A percentile compares a stretch with the other conserved stretches of the same genome.
Evolutionary conservation across 176 grass and related monocot species (phyloP).

Genomic region (Coix lacrymajobi): DNA sequence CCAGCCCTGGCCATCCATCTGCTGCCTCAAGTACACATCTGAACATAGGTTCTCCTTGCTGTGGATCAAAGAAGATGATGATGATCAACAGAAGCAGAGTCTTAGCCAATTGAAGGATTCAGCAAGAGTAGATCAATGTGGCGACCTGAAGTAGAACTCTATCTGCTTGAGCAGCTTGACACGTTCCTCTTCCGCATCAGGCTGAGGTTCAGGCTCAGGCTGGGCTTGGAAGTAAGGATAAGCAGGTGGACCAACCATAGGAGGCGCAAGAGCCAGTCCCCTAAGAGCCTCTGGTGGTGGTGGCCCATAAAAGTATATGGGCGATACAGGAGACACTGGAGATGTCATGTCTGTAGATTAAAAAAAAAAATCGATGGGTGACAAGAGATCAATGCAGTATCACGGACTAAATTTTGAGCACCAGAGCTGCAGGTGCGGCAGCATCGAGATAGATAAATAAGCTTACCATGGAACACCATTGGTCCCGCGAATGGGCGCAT

Average conservation of each 20-base stretch:
- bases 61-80: conserved; percentile 27
- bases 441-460: neutral
- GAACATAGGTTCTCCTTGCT: conserved; percentile 89
- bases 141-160: conserved; percentile 95
- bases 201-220: neutral
- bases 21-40: conserved; percentile 68
- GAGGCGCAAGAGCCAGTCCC: conserved; percentile 47
- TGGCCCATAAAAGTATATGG: conserved; percentile 69
- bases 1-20: conserved; percentile 92
- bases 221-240: conserved; percentile 38
- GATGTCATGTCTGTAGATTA: conserved; percentile 53
- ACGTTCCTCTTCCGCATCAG: conserved; percentile 26
- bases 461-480: conserved; percentile 54
- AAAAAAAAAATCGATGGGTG: neutral
- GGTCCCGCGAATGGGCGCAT: conserved; percentile 30
- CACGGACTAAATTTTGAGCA: neutral
- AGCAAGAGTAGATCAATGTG: neutral
- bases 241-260: conserved; percentile 49
- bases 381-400: neutral
- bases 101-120: neutral
- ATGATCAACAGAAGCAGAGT: neutral
- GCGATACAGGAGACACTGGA: conserved; percentile 40
- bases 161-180: conserved; percentile 72
- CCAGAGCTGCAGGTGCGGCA: neutral
- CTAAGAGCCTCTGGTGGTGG: conserved; percentile 59